Conservation (phyloP, 1,284 basidiomycete genomes). For the Ustilago curta region DNA sequence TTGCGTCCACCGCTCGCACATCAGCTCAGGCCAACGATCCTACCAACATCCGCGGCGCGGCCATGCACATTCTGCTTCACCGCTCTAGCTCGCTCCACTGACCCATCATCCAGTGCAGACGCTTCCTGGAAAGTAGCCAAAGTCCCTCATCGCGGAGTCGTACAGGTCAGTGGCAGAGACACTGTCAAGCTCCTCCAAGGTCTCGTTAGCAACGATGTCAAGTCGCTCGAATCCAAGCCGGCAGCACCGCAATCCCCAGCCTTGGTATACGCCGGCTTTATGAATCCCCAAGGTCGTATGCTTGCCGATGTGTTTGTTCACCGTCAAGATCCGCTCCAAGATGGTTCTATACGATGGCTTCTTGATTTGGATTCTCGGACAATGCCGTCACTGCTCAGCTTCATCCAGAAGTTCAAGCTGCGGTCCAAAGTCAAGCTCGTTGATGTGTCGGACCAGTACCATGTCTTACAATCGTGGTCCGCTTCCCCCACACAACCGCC, state of each 20-base stretch:
- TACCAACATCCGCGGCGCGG: not conserved
- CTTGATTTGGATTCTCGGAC: slow-evolving; percentile 79
- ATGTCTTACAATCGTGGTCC: slow-evolving; percentile 84
- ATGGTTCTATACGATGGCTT: slow-evolving; percentile 73
- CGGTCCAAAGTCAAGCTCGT: slow-evolving; percentile 85
- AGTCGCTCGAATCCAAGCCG: slow-evolving; percentile 14
- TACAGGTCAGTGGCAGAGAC: slow-evolving; percentile 84
- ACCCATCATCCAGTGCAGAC: not conserved
- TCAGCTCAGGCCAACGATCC: not conserved
- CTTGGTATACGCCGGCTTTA: slow-evolving; percentile 79
- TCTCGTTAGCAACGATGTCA: slow-evolving; percentile 77
- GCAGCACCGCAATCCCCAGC: not conserved
- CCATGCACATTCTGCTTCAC: slow-evolving; percentile 18
- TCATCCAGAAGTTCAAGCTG: slow-evolving; percentile 86
- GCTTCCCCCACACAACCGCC: not conserved
- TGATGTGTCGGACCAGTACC: slow-evolving; percentile 80
- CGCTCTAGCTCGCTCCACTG: not conserved
- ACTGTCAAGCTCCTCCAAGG: slow-evolving; percentile 89
- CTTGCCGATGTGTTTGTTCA: slow-evolving; percentile 89
- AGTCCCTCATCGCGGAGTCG: slow-evolving; percentile 69
- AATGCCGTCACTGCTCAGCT: slow-evolving; percentile 73
- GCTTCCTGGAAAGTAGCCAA: slow-evolving; percentile 28
- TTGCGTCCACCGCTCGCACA: not conserved
- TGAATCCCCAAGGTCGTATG: slow-evolving; percentile 91
- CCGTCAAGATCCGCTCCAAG: slow-evolving; percentile 58